These are phyloP conservation scores for Halophytophthora batemanensis DNA, from an alignment of 352 stramenopile genomes.

Conservation along the genomic window DNA sequence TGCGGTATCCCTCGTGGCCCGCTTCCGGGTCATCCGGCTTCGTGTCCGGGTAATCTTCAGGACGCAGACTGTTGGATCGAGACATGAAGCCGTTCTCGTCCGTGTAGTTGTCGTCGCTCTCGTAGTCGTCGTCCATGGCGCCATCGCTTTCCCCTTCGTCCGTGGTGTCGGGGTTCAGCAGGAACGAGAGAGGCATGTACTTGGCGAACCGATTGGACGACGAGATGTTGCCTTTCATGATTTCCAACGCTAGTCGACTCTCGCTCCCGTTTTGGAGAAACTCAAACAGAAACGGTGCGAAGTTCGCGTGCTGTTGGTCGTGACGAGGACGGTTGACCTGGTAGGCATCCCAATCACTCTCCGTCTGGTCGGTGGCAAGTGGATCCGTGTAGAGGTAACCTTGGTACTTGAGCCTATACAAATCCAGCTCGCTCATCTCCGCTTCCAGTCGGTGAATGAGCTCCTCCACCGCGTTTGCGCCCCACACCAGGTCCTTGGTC, in stretches of 20 bases:
- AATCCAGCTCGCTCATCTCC: constrained; percentile 70
- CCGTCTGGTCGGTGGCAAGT: constrained; percentile 53
- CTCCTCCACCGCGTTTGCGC: constrained; percentile 64
- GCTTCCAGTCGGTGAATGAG: constrained; percentile 66
- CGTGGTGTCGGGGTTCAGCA: constrained; percentile 71
- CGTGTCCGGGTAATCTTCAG: constrained; percentile 22
- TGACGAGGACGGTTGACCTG: constrained; percentile 19
- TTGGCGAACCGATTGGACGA: constrained; percentile 77
- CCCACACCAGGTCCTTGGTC: constrained; percentile 85
- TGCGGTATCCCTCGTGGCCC: constrained; percentile 28
- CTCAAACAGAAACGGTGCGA: constrained; percentile 70
- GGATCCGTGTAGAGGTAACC: constrained; percentile 82
- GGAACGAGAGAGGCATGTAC: constrained; percentile 77
- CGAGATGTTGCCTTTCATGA: constrained; percentile 74
- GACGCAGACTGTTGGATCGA: constrained; percentile 32
- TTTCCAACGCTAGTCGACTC: constrained; percentile 57
- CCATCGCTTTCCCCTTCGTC: constrained; percentile 65
- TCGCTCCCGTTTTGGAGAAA: constrained; percentile 67
- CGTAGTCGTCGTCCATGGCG: constrained; percentile 58
- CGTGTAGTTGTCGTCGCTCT: constrained; percentile 67
- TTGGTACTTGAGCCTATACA: constrained; percentile 78
- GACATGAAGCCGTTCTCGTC: constrained; percentile 59
- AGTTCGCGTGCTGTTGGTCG: constrained; percentile 41
- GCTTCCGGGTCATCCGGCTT: constrained; percentile 37
- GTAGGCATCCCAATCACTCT: constrained; percentile 41